Conservation (phyloP, 1,284 basidiomycete species). For the Apiotrichum veenhuisii region DNA sequence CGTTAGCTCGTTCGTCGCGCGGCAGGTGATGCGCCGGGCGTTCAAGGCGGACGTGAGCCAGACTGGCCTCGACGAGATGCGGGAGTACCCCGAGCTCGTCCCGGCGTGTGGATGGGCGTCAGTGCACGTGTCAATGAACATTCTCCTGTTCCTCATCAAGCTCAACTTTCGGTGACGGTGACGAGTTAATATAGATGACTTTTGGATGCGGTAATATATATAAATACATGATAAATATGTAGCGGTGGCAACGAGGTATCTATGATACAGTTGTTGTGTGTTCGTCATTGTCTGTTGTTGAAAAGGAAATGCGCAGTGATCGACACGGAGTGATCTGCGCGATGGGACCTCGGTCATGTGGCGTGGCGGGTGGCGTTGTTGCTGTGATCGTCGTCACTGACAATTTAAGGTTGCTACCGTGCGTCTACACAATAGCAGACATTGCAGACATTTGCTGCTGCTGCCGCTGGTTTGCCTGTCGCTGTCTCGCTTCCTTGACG, state of each 20-base stretch:
- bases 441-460: not conserved
- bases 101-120: slow-evolving; percentile 52
- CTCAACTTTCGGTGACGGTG: slow-evolving; percentile 39
- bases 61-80: slow-evolving; percentile 55
- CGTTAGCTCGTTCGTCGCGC: slow-evolving; percentile 52
- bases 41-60: slow-evolving; percentile 55
- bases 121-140: slow-evolving; percentile 57
- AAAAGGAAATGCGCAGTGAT: too few relatives aligned
- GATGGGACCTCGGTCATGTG: too few relatives aligned
- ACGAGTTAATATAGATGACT: not conserved
- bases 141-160: slow-evolving; percentile 54
- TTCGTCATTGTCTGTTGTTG: too few relatives aligned
- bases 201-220: not conserved
- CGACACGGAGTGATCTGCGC: too few relatives aligned
- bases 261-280: not conserved
- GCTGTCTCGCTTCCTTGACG: not conserved
- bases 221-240: not conserved
- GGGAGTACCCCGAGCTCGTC: slow-evolving; percentile 54
- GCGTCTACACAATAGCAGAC: not conserved
- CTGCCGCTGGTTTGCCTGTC: not conserved
- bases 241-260: not conserved
- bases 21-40: slow-evolving; percentile 50
- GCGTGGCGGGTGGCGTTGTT: too few relatives aligned
- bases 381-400: too few relatives aligned
- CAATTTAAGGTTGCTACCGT: too few relatives aligned